Conservation (phyloP, 345 rosid genomes). For the Lepidium aucheri region DNA sequence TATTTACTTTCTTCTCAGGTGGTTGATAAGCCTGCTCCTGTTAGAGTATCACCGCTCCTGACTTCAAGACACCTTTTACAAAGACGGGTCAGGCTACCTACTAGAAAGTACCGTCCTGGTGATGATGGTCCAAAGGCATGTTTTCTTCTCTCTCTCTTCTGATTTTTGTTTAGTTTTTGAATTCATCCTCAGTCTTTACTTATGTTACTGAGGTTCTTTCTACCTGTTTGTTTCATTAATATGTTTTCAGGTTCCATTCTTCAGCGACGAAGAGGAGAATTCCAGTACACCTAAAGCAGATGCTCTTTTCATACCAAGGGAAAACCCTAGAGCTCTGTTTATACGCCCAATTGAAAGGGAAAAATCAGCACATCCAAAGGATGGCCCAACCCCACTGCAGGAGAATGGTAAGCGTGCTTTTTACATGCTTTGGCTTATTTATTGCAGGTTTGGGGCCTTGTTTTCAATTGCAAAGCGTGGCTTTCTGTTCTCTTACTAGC, state of each 20-base stretch:
- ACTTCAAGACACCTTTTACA: constrained; percentile 77
- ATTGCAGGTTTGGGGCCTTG: not conserved
- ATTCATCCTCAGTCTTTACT: not conserved
- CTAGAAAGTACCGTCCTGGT: constrained; percentile 69
- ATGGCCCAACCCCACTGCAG: constrained; percentile 25
- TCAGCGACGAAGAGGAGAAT: constrained; percentile 67
- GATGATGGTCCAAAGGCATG: constrained; percentile 65
- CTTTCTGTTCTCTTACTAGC: not conserved
- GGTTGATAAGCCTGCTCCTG: constrained; percentile 71
- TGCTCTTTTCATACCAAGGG: constrained; percentile 81
- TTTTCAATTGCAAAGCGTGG: not conserved
- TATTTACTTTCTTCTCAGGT: constrained; percentile 37
- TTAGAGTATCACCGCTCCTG: constrained; percentile 67
- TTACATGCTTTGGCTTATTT: not conserved
- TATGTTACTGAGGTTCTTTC: not conserved
- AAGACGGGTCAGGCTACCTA: constrained; percentile 62
- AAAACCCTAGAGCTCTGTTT: constrained; percentile 84
- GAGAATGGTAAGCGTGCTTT: constrained; percentile 42
- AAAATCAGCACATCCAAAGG: constrained; percentile 43
- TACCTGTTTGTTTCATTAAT: constrained; percentile 4
- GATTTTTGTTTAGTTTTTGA: not conserved
- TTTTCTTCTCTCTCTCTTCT: not conserved
- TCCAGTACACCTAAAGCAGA: constrained; percentile 83
- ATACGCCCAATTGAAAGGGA: constrained; percentile 59
- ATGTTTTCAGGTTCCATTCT: constrained; percentile 77